A percentile compares a stretch with the other conserved stretches of the same genome.
These are phyloP conservation scores for Blastocystis sp. DNA, from an alignment of 352 stramenopile species.

Conservation along the genomic window DNA sequence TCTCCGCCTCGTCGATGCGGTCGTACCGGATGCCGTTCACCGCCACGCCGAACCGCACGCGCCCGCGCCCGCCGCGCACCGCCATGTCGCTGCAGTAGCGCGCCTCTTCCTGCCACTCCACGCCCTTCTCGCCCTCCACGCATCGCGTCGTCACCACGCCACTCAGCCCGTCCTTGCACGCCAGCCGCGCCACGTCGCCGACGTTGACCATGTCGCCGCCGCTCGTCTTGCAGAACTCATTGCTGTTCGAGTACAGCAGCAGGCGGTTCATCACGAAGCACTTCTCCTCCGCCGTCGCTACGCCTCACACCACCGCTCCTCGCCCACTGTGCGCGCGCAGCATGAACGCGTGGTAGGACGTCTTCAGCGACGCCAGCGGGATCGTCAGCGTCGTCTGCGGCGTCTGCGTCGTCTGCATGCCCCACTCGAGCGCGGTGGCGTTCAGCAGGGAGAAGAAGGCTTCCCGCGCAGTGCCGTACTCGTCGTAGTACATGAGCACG, in stretches of 20 bases:
- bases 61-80: neutral
- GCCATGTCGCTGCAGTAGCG: slow-evolving; percentile 1
- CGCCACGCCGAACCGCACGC: neutral
- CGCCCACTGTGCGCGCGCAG: neutral
- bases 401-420: neutral
- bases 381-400: neutral
- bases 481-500: slow-evolving; percentile 37
- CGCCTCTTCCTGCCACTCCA: neutral
- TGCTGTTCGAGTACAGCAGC: slow-evolving; percentile 20
- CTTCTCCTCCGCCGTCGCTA: neutral
- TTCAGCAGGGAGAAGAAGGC: slow-evolving; percentile 15
- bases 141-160: neutral
- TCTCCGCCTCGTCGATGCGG: neutral
- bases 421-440: neutral
- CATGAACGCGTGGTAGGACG: slow-evolving; percentile 25
- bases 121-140: neutral
- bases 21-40: slow-evolving; percentile 9
- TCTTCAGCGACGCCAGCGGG: slow-evolving; percentile 18
- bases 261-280: neutral
- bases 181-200: neutral
- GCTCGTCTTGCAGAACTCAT: slow-evolving; percentile 5
- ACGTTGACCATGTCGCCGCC: neutral
- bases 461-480: neutral
- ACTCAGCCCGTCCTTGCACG: neutral
- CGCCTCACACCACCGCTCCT: neutral